phyloP scores from a whole-genome alignment of 2,329 filamentous ascomycete genomes.

The Alternaria panax region DNA sequence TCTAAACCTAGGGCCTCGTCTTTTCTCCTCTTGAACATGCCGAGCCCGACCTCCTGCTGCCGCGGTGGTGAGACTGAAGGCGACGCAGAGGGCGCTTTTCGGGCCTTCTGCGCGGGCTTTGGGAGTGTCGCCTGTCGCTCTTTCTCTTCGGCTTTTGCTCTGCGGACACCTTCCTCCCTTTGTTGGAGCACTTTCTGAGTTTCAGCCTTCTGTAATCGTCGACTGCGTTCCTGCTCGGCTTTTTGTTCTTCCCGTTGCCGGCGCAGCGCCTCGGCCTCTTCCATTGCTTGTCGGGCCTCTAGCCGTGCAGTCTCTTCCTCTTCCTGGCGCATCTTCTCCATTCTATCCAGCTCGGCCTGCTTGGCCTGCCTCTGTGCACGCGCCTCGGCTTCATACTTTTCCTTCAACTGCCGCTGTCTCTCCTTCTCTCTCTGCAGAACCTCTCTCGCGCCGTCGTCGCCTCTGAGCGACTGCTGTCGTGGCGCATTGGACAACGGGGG shows the following conservation, averaged over 20 bases:
- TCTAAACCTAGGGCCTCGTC: constrained; percentile 38
- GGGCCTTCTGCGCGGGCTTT: constrained; percentile 34
- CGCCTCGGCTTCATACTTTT: constrained; percentile 45
- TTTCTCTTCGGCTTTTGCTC: constrained; percentile 29
- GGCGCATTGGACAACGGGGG: constrained; percentile 25
- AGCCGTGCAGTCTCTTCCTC: constrained; percentile 42
- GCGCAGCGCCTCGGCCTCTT: constrained; percentile 38
- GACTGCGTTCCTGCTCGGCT: constrained; percentile 42
- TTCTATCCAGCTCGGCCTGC: constrained; percentile 38
- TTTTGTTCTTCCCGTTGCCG: constrained; percentile 42
- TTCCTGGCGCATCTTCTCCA: constrained; percentile 35
- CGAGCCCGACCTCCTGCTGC: constrained; percentile 40
- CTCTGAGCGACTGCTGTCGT: constrained; percentile 30
- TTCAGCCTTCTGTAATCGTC: constrained; percentile 43
- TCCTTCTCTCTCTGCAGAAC: constrained; percentile 44
- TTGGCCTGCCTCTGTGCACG: constrained; percentile 39
- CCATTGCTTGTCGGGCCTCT: constrained; percentile 34
- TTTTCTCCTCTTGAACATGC: constrained; percentile 46
- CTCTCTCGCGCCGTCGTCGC: constrained; percentile 43
- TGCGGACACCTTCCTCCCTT: constrained; percentile 42
- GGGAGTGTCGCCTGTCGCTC: constrained; percentile 34
- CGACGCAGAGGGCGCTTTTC: constrained; percentile 27
- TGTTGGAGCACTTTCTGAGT: constrained; percentile 33
- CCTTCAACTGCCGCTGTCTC: constrained; percentile 40
- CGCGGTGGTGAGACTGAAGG: constrained; percentile 41